phyloP scores from a whole-genome alignment of 2,329 filamentous ascomycete species.

The Alternaria sp. region DNA sequence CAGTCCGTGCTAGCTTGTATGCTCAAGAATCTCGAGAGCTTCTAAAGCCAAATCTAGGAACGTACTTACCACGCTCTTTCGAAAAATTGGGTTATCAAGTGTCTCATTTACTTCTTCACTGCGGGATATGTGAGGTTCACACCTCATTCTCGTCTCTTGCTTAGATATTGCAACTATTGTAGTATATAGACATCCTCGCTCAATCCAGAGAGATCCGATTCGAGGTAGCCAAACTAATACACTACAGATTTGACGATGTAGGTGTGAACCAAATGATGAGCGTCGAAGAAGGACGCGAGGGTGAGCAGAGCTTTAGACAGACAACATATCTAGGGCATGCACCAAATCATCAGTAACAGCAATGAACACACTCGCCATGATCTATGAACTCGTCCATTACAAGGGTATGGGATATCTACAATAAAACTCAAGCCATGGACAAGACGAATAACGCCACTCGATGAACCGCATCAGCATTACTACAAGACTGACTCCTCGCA shows the following conservation, averaged over 20 bases:
- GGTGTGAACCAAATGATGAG: accelerated
- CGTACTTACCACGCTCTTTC: not conserved
- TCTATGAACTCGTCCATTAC: constrained; percentile 23
- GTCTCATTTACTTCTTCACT: not conserved
- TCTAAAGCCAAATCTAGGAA: not conserved
- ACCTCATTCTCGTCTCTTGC: not conserved
- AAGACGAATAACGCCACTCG: constrained; percentile 7
- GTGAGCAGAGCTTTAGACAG: not conserved
- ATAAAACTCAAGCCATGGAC: constrained; percentile 16
- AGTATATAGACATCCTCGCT: not conserved
- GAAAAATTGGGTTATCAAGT: too few species aligned
- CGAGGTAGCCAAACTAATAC: not conserved
- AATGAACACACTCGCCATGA: not conserved
- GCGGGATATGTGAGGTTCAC: not conserved
- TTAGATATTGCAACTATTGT: not conserved
- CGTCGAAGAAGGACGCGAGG: not conserved
- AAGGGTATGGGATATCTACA: constrained; percentile 44
- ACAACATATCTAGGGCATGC: not conserved
- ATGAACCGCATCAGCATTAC: not conserved
- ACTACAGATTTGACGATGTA: not conserved
- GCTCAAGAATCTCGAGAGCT: not conserved
- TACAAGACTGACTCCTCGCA: not conserved
- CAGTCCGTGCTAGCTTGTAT: not conserved
- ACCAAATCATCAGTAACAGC: not conserved
- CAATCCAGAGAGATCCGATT: not conserved